Percentiles rank a stretch among this genome's conserved stretches.
These are phyloP conservation scores for Chiua virens DNA, from an alignment of 768 basidiomycete genomes.

Conservation along the genomic window DNA sequence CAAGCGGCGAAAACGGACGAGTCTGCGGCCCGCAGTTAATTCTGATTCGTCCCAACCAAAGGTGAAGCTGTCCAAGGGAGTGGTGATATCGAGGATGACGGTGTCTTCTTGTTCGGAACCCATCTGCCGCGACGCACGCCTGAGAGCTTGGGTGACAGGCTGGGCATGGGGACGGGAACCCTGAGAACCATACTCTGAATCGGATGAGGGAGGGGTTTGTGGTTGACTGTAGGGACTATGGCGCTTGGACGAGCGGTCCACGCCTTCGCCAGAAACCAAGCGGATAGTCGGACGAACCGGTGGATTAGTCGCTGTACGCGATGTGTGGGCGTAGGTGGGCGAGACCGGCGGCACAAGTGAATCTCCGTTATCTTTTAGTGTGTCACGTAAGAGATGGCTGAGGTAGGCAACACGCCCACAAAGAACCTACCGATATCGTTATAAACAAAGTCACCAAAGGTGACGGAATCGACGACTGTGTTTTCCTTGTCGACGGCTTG, in stretches of 20 bases:
- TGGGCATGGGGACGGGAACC: conserved; percentile 21
- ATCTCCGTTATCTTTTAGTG: conserved; percentile 8
- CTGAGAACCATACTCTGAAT: conserved; percentile 34
- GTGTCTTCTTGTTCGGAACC: conserved; percentile 40
- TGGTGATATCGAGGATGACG: conserved; percentile 60
- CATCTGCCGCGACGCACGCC: conserved; percentile 25
- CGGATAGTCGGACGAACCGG: conserved; percentile 27
- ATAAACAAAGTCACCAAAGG: conserved; percentile 73
- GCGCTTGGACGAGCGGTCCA: conserved; percentile 34
- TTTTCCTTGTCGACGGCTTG: conserved; percentile 60
- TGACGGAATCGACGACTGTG: conserved; percentile 57
- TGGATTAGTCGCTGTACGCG: neutral
- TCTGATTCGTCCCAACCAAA: conserved; percentile 66
- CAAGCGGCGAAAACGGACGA: conserved; percentile 81
- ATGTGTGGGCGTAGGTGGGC: neutral
- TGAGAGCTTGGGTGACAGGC: conserved; percentile 9
- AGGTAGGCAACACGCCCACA: neutral
- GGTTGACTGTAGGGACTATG: conserved; percentile 40
- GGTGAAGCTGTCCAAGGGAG: conserved; percentile 56
- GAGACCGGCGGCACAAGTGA: neutral
- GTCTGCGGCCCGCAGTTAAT: conserved; percentile 65
- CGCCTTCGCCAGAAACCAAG: conserved; percentile 22
- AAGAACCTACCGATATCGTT: conserved; percentile 43
- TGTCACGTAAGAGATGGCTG: neutral
- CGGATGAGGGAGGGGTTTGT: conserved; percentile 43